Evolutionary conservation across 129 eudicot species (phyloP).

Genomic region (Flaveria linearis): DNA sequence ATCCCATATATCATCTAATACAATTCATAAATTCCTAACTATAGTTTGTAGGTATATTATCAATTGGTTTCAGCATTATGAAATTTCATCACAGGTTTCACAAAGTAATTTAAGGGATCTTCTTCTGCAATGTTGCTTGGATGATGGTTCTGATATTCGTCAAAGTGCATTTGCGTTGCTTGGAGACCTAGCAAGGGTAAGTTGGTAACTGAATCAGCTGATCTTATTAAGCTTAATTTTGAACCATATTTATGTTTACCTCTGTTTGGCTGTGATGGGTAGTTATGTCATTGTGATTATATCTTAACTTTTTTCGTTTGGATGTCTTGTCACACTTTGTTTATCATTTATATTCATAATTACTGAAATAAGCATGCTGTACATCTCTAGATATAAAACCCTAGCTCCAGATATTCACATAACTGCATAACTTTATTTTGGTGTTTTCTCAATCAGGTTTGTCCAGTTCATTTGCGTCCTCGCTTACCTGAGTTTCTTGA

Average conservation of each 20-base stretch:
- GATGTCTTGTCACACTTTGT: neutral
- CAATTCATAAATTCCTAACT: neutral
- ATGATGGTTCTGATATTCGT: conserved; percentile 78
- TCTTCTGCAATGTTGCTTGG: conserved; percentile 93
- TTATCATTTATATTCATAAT: neutral
- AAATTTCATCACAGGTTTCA: conserved; percentile 55
- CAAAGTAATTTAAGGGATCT: conserved; percentile 87
- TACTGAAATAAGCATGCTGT: conserved; percentile 16
- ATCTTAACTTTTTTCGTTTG: neutral
- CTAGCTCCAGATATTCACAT: neutral
- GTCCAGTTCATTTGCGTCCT: conserved; percentile 79
- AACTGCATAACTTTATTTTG: conserved; percentile 11
- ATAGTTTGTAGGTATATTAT: neutral
- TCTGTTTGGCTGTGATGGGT: neutral
- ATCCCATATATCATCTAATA: neutral
- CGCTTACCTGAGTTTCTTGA: conserved; percentile 84
- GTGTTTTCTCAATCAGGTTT: conserved; percentile 57
- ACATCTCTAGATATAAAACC: neutral
- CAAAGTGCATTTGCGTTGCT: conserved; percentile 99
- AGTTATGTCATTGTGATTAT: neutral
- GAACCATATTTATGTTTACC: neutral
- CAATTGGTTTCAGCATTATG: neutral
- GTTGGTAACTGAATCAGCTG: conserved; percentile 33
- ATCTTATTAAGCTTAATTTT: neutral
- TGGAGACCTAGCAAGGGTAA: conserved; percentile 97